phyloP scores from a whole-genome alignment of 1,284 basidiomycete genomes.

The Cryptococcus neoformans region DNA sequence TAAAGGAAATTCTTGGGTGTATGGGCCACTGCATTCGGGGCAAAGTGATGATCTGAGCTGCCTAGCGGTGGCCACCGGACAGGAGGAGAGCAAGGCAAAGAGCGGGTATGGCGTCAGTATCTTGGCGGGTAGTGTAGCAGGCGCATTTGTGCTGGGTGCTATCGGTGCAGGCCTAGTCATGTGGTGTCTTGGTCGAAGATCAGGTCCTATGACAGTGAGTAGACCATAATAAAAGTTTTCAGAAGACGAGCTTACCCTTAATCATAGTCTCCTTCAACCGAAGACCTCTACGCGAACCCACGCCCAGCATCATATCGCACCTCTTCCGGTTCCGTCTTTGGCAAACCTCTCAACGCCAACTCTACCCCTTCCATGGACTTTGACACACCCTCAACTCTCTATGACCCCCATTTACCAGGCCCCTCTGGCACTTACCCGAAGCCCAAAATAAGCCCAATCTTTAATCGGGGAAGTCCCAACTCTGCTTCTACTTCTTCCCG shows the following conservation, averaged over 20 bases:
- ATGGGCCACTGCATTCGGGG: constrained; percentile 32
- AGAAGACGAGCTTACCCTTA: too few species aligned
- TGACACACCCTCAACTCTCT: constrained; percentile 17
- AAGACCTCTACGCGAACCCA: constrained; percentile 16
- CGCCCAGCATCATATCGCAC: constrained; percentile 15
- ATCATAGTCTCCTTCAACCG: neutral
- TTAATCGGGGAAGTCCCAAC: neutral
- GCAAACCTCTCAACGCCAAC: constrained; percentile 4
- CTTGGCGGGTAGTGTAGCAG: constrained; percentile 19
- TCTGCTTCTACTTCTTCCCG: neutral
- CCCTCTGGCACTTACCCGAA: constrained; percentile 5
- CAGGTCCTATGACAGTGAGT: too few species aligned
- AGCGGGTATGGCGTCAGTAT: constrained; percentile 7
- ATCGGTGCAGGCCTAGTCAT: constrained; percentile 15
- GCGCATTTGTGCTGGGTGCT: constrained; percentile 23
- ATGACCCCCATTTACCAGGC: constrained; percentile 13
- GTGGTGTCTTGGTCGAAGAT: constrained; percentile 6
- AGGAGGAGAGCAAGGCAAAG: neutral
- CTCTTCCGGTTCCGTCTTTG: constrained; percentile 4
- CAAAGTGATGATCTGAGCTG: constrained; percentile 18
- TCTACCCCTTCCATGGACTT: constrained; percentile 16
- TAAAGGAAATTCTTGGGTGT: constrained; percentile 23
- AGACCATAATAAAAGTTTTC: too few species aligned
- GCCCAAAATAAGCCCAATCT: neutral
- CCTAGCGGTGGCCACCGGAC: constrained; percentile 20